A percentile compares a stretch with the other conserved stretches of the same genome.
Conservation (phyloP, 1,284 basidiomycete species). For the Trametes sp. region DNA sequence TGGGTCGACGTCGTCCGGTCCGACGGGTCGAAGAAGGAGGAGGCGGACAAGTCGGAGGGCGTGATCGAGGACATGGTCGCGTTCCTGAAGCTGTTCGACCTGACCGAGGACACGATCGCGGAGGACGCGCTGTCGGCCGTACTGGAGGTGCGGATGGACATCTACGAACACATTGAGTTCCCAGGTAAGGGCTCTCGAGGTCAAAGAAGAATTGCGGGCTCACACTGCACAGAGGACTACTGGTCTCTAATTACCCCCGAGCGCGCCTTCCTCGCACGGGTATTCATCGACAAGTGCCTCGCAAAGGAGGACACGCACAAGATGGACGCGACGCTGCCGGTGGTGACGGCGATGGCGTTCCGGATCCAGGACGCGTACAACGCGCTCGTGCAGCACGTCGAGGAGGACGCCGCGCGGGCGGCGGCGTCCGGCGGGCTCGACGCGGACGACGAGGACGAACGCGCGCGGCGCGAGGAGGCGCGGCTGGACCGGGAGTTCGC, state of each 20-base stretch:
- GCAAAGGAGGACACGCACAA: slow-evolving; percentile 68
- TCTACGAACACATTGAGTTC: slow-evolving; percentile 75
- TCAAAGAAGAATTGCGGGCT: not conserved
- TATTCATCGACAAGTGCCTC: slow-evolving; percentile 86
- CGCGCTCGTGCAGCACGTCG: slow-evolving; percentile 58
- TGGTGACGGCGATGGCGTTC: slow-evolving; percentile 91
- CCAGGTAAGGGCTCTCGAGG: slow-evolving; percentile 56
- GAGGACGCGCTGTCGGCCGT: slow-evolving; percentile 74
- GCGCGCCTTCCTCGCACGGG: slow-evolving; percentile 84
- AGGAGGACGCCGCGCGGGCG: slow-evolving; percentile 49
- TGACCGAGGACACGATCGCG: slow-evolving; percentile 63
- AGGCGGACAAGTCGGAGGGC: slow-evolving; percentile 25
- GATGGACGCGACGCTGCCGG: slow-evolving; percentile 83
- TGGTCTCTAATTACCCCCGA: slow-evolving; percentile 85
- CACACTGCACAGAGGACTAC: slow-evolving; percentile 63
- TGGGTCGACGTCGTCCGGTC: slow-evolving; percentile 71
- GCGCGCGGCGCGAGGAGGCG: slow-evolving; percentile 59
- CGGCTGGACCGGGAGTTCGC: slow-evolving; percentile 76
- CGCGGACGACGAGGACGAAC: slow-evolving; percentile 49
- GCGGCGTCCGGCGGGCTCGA: slow-evolving; percentile 45
- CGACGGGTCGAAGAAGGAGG: slow-evolving; percentile 52
- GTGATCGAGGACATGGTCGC: slow-evolving; percentile 51
- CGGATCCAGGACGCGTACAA: slow-evolving; percentile 86
- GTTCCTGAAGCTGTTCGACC: slow-evolving; percentile 72
- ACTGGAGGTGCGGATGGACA: slow-evolving; percentile 65